phyloP scores from a whole-genome alignment of 768 basidiomycete genomes.

The Pleurotus cornucopiae region DNA sequence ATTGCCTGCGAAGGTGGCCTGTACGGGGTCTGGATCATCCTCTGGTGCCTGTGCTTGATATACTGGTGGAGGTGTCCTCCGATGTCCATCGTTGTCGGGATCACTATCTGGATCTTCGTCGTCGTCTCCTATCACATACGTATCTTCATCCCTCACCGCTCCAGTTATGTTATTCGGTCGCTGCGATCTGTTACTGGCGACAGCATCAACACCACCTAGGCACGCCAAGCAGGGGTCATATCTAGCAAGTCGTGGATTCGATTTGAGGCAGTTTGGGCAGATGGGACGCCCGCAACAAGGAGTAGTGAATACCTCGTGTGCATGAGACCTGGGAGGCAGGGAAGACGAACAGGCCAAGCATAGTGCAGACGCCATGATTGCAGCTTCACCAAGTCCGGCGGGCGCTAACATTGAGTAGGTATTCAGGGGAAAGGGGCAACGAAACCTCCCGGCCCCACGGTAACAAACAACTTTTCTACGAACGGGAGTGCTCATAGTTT shows the following conservation, averaged over 20 bases:
- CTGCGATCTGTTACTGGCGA: constrained; percentile 14
- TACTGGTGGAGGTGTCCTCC: constrained; percentile 7
- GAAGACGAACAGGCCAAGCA: constrained; percentile 65
- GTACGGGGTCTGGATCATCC: neutral
- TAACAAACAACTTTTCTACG: no score
- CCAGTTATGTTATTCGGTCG: constrained; percentile 40
- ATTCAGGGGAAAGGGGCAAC: no score
- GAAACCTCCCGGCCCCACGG: no score
- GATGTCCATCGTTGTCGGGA: neutral
- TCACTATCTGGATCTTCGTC: constrained; percentile 36
- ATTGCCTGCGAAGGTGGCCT: neutral
- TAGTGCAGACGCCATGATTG: constrained; percentile 23
- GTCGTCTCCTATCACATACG: constrained; percentile 64
- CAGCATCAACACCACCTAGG: constrained; percentile 50
- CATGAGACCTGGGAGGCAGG: constrained; percentile 25
- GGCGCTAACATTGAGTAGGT: no score
- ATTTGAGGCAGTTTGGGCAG: constrained; percentile 50
- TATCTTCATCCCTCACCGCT: constrained; percentile 55
- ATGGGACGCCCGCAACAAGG: constrained; percentile 64
- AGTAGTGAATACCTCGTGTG: constrained; percentile 40
- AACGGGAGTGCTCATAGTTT: no score
- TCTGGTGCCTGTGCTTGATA: constrained; percentile 2
- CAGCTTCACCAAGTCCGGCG: no score
- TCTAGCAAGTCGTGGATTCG: constrained; percentile 59
- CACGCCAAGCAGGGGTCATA: constrained; percentile 76